These are phyloP conservation scores for Neocucurbitaria cava DNA, from an alignment of 2,329 filamentous ascomycete genomes.

Conservation along the genomic window DNA sequence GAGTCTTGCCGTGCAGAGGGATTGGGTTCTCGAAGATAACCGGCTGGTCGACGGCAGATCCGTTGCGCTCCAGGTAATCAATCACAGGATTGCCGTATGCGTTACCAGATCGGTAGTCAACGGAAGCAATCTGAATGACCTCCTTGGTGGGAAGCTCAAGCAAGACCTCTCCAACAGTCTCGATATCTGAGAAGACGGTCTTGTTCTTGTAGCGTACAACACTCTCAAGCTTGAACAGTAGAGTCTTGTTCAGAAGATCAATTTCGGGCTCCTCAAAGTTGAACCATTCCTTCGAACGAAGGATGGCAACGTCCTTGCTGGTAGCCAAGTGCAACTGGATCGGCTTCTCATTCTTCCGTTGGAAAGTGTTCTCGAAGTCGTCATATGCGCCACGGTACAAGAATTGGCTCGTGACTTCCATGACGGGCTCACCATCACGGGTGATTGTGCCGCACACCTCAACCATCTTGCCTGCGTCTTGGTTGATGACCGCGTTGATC, in stretches of 20 bases:
- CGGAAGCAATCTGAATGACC: constrained; percentile 94
- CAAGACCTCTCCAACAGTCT: constrained; percentile 90
- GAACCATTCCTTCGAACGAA: constrained; percentile 99
- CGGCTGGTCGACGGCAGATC: constrained; percentile 91
- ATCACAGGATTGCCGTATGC: constrained; percentile 97
- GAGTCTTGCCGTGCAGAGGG: constrained; percentile 89
- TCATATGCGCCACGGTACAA: constrained; percentile 91
- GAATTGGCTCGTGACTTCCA: constrained; percentile 99
- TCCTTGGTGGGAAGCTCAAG: constrained; percentile 97
- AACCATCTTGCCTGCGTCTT: constrained; percentile 98
- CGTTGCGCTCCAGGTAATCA: constrained; percentile 92
- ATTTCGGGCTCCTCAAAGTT: constrained; percentile 82
- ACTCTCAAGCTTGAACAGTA: constrained; percentile 95
- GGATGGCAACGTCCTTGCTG: constrained; percentile 88
- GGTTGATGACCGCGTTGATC: constrained; percentile 97
- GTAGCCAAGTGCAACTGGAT: constrained; percentile 90
- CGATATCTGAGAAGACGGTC: constrained; percentile 86
- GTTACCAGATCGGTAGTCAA: constrained; percentile 89
- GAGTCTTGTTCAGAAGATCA: constrained; percentile 88
- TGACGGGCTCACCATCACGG: constrained; percentile 82
- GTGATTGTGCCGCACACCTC: constrained; percentile 98
- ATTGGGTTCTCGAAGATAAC: constrained; percentile 98
- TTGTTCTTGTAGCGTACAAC: constrained; percentile 94
- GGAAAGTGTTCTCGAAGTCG: constrained; percentile 98
- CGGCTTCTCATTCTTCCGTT: constrained; percentile 93